Base-by-base conservation (phyloP, 805 yeast genomes). In the Cyberlindnera saturnus region DNA sequence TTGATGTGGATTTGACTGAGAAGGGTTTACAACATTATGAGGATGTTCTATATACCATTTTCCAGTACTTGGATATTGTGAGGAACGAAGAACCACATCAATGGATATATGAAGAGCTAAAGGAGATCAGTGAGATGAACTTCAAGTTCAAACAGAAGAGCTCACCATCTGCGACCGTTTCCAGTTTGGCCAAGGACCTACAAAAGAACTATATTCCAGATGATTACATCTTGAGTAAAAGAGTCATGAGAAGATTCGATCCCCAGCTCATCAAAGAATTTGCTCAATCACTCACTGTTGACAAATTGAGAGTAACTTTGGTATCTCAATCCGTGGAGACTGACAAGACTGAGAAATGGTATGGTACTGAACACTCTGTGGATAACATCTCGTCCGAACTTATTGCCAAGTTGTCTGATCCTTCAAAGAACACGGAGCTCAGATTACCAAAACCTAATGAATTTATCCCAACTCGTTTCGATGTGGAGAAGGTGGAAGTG, bases 91-190 rank as follows among this genome's bases (percentile, higher is more conserved):
- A 77, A 7, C 91, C 96, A 0, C 81, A 86, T 54, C 67, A 80
- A 52, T 86, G 95, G 90, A 70, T 89, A 19, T 86, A 75, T 66
- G 69, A 79, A n/a, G 99, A 91, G 63, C 62, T 88, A 40, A 72
- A 73, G 48, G 82, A 79, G 40, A 78, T 86, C 55, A 72, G 88
- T 17, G 73, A 72, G 39, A 75, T 86, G 47, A 74, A 76, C 48
- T 91, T 91, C 66, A 82, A 80, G 60, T 93, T 87, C 60, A 77
- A 72, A 53, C 96, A 89, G 63, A 90, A 90, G 63, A 60, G 74
- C 30, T 74, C 79, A 38, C 83, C 95, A 3, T 70, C 89, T 4
- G 64, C 74, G 6, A 84, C 96, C 1, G 93, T 82, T 4, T 85
- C 93, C 3, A 65, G 71, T 26, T 64, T 85, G 50, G 82, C 95